Conservation (phyloP, 2,329 filamentous ascomycete genomes). For the Pestalotiopsis sp. region DNA sequence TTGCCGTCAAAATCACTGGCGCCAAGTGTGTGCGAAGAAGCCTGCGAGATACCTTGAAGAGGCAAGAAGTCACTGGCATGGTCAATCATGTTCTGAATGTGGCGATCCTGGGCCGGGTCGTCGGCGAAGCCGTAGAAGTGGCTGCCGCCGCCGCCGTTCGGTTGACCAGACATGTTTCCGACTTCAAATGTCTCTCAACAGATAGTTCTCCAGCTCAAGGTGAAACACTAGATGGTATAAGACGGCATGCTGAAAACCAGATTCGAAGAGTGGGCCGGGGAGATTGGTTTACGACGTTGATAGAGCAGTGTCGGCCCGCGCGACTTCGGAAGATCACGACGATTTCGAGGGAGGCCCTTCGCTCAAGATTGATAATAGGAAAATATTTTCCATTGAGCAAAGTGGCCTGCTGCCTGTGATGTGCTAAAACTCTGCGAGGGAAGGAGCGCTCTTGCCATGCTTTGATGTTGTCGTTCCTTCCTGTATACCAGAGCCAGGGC, state of each 20-base stretch:
- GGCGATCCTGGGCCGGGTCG: constrained; percentile 22
- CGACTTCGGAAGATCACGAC: background rate
- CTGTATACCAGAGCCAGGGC: too few species aligned
- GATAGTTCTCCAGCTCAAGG: background rate
- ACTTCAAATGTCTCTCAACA: background rate
- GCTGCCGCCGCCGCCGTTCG: constrained; percentile 4
- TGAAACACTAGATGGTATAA: background rate
- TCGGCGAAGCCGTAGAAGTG: constrained; percentile 22
- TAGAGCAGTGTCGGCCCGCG: background rate
- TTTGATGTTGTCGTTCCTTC: constrained; percentile 1
- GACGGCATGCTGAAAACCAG: background rate
- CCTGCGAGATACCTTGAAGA: constrained; percentile 14
- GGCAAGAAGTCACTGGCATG: constrained; percentile 27
- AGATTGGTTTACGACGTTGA: background rate
- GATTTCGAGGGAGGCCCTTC: background rate
- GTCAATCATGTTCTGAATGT: constrained; percentile 31
- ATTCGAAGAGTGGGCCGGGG: background rate
- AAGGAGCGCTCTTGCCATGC: constrained; percentile 1
- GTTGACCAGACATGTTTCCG: constrained; percentile 24
- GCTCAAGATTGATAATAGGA: background rate
- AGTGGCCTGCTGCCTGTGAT: constrained; percentile 5
- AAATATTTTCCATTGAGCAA: background rate
- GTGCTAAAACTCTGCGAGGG: background rate
- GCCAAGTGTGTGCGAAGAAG: constrained; percentile 12
- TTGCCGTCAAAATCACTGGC: background rate